Base-by-base conservation (phyloP, 2,329 filamentous ascomycete species). In the Penicillium sp. region DNA sequence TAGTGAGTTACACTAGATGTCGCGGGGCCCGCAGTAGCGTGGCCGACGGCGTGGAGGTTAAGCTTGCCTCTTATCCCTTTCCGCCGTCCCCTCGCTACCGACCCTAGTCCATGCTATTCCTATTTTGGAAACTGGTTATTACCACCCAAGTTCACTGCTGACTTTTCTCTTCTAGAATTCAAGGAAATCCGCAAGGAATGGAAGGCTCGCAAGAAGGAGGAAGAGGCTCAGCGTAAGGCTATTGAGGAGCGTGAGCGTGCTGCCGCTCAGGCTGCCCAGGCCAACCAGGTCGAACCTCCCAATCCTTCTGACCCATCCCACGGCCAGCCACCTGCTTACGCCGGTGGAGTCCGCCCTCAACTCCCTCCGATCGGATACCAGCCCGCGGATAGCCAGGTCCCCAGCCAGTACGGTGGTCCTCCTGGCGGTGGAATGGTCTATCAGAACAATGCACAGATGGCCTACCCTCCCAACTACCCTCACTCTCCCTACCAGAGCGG, bases 161-260 rank as follows among this genome's bases (percentile, higher is more conserved):
- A 66, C 61, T 61, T 60, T 62, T 66, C 59, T 64, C 11, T 27
- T 51, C 11, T 71, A 97, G 94, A 97, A 76, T 97, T 99, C 80
- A 99, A 99, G 75, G 94, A 99, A 72, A 97, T 97, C 59, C 90
- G 94, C 62, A 97, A 97, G 73, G 93, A 97, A 72, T 99, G 94
- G 94, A 99, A 97, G 80, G 90, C 91, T 39, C 91, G 94, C 70
- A 97, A 97, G 85, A 99, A 99, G 90, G 94, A 97, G 75, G 93
- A 97, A 68, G 93, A 97, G 65, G 88, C 88, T 50, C 83, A 86
- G 67, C 90, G 92, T 70, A 97, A 97, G 81, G 89, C 89, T 13
- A 91, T 92, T 10, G 93, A 97, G 63, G 92, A 97, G 71, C 84
- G 88, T 63, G 83, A 87, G 61, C 89, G 92, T 59, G 55, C 87